Conservation (phyloP, 2,329 filamentous ascomycete species). For the Lachnellula subtilissima region DNA sequence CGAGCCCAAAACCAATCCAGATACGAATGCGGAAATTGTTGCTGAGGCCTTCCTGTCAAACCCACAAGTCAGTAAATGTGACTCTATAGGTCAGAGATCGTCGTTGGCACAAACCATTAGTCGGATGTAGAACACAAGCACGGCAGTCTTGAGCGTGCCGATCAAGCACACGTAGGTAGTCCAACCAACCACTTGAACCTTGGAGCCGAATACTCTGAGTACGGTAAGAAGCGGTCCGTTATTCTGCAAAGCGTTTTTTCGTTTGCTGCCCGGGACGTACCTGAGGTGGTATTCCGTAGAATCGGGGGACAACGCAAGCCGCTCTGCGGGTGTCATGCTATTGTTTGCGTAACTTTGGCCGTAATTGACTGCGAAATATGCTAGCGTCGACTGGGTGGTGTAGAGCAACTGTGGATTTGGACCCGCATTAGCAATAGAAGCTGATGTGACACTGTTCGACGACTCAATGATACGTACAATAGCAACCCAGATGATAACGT, state of each 20-base stretch:
- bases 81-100: not conserved
- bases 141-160: conserved; percentile 49
- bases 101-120: conserved; percentile 36
- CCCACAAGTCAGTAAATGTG: not conserved
- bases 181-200: conserved; percentile 51
- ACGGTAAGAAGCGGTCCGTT: conserved; percentile 1
- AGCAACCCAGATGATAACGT: conserved; percentile 54
- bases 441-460: not conserved
- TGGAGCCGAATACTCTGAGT: conserved; percentile 45
- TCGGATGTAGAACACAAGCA: conserved; percentile 52
- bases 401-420: conserved; percentile 41
- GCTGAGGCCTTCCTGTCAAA: conserved; percentile 29
- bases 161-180: conserved; percentile 47
- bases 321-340: conserved; percentile 48
- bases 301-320: conserved; percentile 39
- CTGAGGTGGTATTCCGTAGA: conserved; percentile 41
- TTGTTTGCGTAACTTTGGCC: conserved; percentile 52
- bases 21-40: conserved; percentile 38
- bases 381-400: conserved; percentile 43
- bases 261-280: conserved; percentile 5
- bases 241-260: not conserved
- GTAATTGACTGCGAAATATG: conserved; percentile 44
- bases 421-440: not conserved
- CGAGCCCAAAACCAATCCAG: conserved; percentile 43
- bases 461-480: conserved; percentile 37